Base-by-base conservation (phyloP, 352 stramenopile genomes). In the Aphanomyces cochlioides region DNA sequence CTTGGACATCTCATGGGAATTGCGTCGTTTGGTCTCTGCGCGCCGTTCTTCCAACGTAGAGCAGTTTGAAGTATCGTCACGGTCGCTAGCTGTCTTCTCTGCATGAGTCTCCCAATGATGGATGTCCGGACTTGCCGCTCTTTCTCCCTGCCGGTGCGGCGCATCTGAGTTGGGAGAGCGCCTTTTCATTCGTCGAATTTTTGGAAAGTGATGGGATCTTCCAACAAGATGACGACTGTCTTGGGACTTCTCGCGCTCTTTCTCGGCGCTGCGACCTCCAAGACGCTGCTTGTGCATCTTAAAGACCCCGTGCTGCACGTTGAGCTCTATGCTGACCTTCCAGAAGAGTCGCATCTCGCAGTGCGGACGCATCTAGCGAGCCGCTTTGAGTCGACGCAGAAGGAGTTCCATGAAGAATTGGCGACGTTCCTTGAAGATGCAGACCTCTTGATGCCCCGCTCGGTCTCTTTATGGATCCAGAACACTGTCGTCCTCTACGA, bases 401-500 rank as follows among this genome's bases (percentile, higher is more conserved):
- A n/a, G 37, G 34, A 34, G 37, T 66, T 66, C 19, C 39, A 28
- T n/a, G 56, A 15, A 15, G n/a, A 38, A 12, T 7, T 41, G 39
- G 36, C 37, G 8, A 37, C 58, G 3, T 37, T 28, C 1, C 6
- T 17, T 7, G 15, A 34, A 38, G 17, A 10, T 12, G 58, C 58
- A 37, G 39, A 66, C 58, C 6, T 66, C 8, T 15, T 37, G 28
- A n/a, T 53, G 13, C 28, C 58, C 12, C 7, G 4, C 10, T 7
- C 38, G 37, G 38, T 36, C 3, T 67, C 71, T 45, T 74, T 90
- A 1, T 90, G 83, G 83, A 70, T 90, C 61, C 78, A 85, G 59
- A 90, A 90, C 73, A 78, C 76, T 21, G 58, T 90, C 10, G 7
- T 90, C 8, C 65, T 88, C n/a, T 69, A 47, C 15, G 19, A 47